Percentiles rank a stretch among this genome's conserved stretches.
Evolutionary conservation across 257 asterid species (phyloP).

Genomic region (Anisodus tanguticus): DNA sequence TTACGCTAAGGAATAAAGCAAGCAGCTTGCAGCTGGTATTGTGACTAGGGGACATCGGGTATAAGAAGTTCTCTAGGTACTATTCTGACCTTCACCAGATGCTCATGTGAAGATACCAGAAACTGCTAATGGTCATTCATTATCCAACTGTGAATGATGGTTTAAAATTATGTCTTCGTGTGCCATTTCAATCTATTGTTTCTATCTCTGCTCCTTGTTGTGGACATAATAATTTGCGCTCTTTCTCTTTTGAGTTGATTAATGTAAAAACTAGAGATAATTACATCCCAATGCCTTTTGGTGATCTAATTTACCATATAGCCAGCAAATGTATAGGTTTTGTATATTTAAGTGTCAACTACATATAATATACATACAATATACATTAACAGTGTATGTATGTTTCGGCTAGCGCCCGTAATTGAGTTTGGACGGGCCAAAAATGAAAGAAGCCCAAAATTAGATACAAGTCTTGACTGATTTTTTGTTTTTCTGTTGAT

Average conservation of each 20-base stretch:
- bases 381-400: too few relatives aligned
- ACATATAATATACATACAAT: too few relatives aligned
- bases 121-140: constrained; percentile 52
- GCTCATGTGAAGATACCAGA: constrained; percentile 51
- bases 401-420: too few relatives aligned
- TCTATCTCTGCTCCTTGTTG: constrained; percentile 22
- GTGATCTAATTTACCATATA: too few relatives aligned
- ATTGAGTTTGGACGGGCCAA: too few relatives aligned
- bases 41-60: constrained; percentile 84
- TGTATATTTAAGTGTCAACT: too few relatives aligned
- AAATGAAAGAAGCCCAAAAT: too few relatives aligned
- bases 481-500: not conserved
- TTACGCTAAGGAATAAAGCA: constrained; percentile 90
- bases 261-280: not conserved
- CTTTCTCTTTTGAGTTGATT: not conserved
- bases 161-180: not conserved
- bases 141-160: not conserved
- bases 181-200: not conserved
- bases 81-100: constrained; percentile 76
- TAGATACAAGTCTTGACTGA: not conserved
- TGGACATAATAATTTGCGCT: not conserved
- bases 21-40: constrained; percentile 87
- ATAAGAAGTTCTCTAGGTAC: constrained; percentile 75
- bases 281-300: too few relatives aligned
- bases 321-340: too few relatives aligned